These are phyloP conservation scores for Leersia perrieri DNA, from an alignment of 176 grass and related monocot genomes.

Conservation along the genomic window DNA sequence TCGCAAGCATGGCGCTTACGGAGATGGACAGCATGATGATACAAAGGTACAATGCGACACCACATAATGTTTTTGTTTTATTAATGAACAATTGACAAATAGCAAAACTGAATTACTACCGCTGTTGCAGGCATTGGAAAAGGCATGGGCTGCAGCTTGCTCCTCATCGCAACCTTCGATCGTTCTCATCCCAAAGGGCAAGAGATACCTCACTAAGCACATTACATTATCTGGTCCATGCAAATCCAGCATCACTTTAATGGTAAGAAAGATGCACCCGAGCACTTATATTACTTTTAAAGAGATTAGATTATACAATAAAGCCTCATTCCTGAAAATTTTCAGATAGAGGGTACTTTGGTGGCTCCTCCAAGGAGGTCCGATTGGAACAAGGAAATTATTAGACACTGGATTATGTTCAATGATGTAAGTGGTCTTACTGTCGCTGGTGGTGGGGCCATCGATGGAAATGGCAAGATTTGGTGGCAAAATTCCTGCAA, in stretches of 20 bases:
- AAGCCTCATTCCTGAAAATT: not conserved
- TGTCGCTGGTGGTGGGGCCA: conserved; percentile 51
- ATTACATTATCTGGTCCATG: conserved; percentile 57
- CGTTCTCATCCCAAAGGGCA: conserved; percentile 43
- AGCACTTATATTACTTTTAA: not conserved
- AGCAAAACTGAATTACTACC: not conserved
- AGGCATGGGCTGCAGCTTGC: conserved; percentile 49
- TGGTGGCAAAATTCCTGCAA: conserved; percentile 79
- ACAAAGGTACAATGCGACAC: conserved; percentile 39
- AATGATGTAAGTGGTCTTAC: conserved; percentile 28
- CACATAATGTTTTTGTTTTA: not conserved
- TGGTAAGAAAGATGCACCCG: conserved; percentile 35
- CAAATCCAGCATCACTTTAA: conserved; percentile 41
- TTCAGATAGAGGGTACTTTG: conserved; percentile 58
- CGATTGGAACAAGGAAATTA: conserved; percentile 37
- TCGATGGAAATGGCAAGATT: conserved; percentile 66
- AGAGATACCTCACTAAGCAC: conserved; percentile 44
- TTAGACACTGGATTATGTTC: conserved; percentile 58
- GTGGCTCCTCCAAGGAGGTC: conserved; percentile 46
- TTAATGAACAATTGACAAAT: not conserved
- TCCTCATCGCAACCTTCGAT: conserved; percentile 38
- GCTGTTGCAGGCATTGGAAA: conserved; percentile 47
- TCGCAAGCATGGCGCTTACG: conserved; percentile 40
- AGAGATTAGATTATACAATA: not conserved
- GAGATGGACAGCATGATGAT: conserved; percentile 51